Evolutionary conservation across 2,329 filamentous ascomycete genomes (phyloP).

Genomic region (Cercospora sesami): DNA sequence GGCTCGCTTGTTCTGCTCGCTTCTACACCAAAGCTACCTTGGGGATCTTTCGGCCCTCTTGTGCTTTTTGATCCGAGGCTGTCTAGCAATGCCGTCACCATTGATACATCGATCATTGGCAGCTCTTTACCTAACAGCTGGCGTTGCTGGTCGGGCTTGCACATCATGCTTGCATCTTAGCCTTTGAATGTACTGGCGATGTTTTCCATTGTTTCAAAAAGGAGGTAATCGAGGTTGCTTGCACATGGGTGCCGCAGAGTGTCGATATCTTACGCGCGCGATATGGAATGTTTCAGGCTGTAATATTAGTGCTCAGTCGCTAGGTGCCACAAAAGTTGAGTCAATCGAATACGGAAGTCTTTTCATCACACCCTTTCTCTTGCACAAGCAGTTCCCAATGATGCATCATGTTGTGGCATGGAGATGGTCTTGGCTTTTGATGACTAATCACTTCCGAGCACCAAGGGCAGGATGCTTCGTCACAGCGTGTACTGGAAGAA

Average conservation of each 20-base stretch:
- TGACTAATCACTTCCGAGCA: no score
- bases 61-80: conserved; percentile 25
- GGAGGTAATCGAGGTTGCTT: conserved; percentile 16
- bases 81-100: conserved; percentile 22
- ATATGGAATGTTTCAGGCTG: conserved; percentile 5
- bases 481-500: no score
- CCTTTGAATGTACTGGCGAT: conserved; percentile 26
- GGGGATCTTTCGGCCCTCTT: conserved; percentile 19
- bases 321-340: conserved; percentile 9
- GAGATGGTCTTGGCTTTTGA: no score
- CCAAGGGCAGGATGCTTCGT: no score
- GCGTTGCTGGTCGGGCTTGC: conserved; percentile 27
- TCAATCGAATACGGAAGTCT: background rate
- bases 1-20: conserved; percentile 27
- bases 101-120: conserved; percentile 22
- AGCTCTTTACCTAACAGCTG: conserved; percentile 24
- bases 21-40: conserved; percentile 27
- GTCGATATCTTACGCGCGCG: conserved; percentile 14
- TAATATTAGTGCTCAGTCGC: conserved; percentile 17
- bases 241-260: conserved; percentile 10
- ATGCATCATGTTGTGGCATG: no score
- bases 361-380: background rate
- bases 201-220: conserved; percentile 24
- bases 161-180: conserved; percentile 27
- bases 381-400: no score